Conservation (phyloP, 225 moss, liverwort and hornwort species). For the Straminergon stramineum region DNA sequence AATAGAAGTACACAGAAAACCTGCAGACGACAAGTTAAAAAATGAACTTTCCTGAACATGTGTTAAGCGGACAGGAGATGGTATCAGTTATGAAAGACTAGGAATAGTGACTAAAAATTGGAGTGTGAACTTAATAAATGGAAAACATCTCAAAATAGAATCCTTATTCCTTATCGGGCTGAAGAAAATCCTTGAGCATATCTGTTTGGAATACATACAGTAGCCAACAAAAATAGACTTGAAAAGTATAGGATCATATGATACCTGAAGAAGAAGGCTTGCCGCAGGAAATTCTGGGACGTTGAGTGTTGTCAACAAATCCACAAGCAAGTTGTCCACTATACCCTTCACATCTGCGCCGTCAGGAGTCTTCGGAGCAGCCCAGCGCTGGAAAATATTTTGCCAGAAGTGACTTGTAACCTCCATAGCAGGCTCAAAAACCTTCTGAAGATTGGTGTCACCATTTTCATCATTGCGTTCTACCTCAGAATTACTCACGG, state of each 20-base stretch:
- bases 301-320: constrained; percentile 79
- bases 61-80: neutral
- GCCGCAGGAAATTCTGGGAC: constrained; percentile 92
- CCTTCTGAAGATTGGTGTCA: constrained; percentile 19
- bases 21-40: constrained; percentile 21
- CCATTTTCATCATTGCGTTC: constrained; percentile 12
- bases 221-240: neutral
- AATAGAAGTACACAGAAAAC: constrained; percentile 85
- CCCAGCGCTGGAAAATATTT: constrained; percentile 78
- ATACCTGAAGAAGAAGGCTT: constrained; percentile 86
- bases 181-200: neutral
- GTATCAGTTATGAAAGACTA: neutral
- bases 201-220: neutral
- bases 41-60: neutral
- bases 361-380: constrained; percentile 79
- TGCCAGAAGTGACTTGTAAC: constrained; percentile 81
- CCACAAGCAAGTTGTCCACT: constrained; percentile 81
- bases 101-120: neutral
- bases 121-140: neutral
- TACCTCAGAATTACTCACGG: constrained; percentile 10
- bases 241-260: neutral
- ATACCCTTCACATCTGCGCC: constrained; percentile 73
- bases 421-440: constrained; percentile 94
- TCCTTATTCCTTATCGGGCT: neutral
- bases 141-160: neutral